Evolutionary conservation across 2,329 filamentous ascomycete genomes (phyloP), one percentile per base, ranked within the genome.

Genomic region (Pseudogymnoascus sp.): DNA sequence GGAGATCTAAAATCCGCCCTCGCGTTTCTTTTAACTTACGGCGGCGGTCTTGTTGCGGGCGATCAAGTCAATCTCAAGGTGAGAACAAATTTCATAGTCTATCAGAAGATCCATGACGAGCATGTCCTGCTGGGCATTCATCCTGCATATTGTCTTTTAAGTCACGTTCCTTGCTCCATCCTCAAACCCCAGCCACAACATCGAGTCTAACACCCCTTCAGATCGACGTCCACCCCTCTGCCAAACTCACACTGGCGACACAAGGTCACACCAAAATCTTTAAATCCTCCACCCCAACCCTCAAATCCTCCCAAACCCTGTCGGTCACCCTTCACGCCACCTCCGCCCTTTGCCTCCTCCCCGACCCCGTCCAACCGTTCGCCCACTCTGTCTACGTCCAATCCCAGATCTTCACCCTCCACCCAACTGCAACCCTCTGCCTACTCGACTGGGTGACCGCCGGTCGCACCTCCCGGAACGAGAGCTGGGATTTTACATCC

Each of bases 251-350:
- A 69, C 76, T 87, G 37, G 83, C 84, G 65, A 88, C 85, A 0
- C 85, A 87, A 78, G 93, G 93, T 61, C 91, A 92, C 76, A 97
- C 95, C 65, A 99, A 97, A 78, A 86, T 99, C 70, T 97, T 96
- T 82, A 96, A 95, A 73, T 89, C 91, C 0, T 75, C 83, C 59
- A 77, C 79, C 62, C 76, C 76, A 37, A 77, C 82, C 44, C 74
- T 84, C 11, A 73, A 83, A 53, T 88, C 86, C 1, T 79, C 80
- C 19, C 87, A 89, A 74, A 78, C 72, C 0, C 74, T 89, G 64
- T 73, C 76, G 11, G 80, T 84, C 33, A 73, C 74, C 2, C 76
- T 89, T 61, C 76, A 79, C 24, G 69, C 78, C 13, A 78, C 75
- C 21, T 83, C 79, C 6, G 82, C 80, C 0, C 77, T 89, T 13